These are phyloP conservation scores for Suhomyces ambrosiae DNA, from an alignment of 1,139 yeast genomes.

Conservation along the genomic window DNA sequence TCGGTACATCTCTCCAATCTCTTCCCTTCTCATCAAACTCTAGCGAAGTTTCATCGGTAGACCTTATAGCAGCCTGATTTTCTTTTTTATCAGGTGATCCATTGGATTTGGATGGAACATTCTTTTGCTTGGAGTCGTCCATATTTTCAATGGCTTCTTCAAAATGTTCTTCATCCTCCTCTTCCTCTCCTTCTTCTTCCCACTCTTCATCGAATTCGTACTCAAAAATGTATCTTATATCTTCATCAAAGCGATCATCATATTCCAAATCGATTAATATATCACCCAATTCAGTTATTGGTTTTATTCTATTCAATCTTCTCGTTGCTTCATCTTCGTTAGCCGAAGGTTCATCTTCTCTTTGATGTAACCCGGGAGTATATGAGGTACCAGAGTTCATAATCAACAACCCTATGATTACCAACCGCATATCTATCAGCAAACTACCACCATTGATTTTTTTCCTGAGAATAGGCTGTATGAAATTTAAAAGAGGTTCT, in stretches of 20 bases:
- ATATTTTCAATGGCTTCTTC: not conserved
- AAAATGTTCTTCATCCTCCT: conserved; percentile 12
- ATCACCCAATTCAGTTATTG: conserved; percentile 50
- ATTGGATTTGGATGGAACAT: not conserved
- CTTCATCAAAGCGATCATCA: conserved; percentile 73
- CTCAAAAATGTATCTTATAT: conserved; percentile 70
- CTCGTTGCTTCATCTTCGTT: conserved; percentile 21
- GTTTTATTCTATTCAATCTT: conserved; percentile 25
- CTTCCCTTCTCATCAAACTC: conserved; percentile 61
- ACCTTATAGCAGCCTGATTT: conserved; percentile 37
- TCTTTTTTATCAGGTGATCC: conserved; percentile 1
- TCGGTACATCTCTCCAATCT: conserved; percentile 71
- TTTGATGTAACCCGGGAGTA: conserved; percentile 18
- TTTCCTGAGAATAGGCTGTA: conserved; percentile 64
- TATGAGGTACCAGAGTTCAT: conserved; percentile 28
- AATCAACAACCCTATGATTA: conserved; percentile 32
- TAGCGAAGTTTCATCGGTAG: conserved; percentile 24
- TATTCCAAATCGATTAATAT: conserved; percentile 59
- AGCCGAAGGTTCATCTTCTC: conserved; percentile 16
- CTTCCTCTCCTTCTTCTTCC: conserved; percentile 25
- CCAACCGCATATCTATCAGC: conserved; percentile 52
- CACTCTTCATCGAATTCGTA: conserved; percentile 49
- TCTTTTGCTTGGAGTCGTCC: too few relatives aligned
- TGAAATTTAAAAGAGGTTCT: conserved; percentile 55
- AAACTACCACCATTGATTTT: conserved; percentile 59